These are phyloP conservation scores for Talaromyces sp. DNA, from an alignment of 2,329 filamentous ascomycete species.

Conservation along the genomic window DNA sequence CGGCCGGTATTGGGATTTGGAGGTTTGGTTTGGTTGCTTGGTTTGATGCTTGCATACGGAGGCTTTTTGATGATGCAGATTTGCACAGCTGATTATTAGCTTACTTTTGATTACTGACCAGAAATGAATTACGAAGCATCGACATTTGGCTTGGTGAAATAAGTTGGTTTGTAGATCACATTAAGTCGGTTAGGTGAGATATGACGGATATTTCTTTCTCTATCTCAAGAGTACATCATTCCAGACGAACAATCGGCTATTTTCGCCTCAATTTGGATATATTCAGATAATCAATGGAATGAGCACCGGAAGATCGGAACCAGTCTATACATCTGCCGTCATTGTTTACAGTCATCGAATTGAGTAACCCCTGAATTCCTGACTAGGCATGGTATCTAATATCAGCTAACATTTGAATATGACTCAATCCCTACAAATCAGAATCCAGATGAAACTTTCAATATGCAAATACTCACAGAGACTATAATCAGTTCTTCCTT, in stretches of 20 bases:
- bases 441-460: not conserved
- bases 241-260: not conserved
- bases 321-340: not conserved
- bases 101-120: not conserved
- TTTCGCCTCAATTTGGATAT: not conserved
- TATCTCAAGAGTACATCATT: not conserved
- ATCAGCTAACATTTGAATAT: not conserved
- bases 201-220: not conserved
- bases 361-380: not conserved
- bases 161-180: not conserved
- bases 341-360: not conserved
- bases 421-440: not conserved
- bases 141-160: not conserved
- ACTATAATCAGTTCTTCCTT: too few species aligned
- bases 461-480: not conserved
- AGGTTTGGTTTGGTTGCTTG: not conserved
- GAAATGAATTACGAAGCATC: not conserved
- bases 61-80: not conserved
- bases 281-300: not conserved
- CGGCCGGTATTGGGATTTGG: not conserved
- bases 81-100: not conserved
- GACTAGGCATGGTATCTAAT: not conserved
- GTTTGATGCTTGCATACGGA: not conserved
- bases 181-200: not conserved
- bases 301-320: not conserved